A percentile compares a stretch with the other conserved stretches of the same genome.
phyloP scores from a whole-genome alignment of 345 rosid genomes.

The Eucalyptus tenuipes region DNA sequence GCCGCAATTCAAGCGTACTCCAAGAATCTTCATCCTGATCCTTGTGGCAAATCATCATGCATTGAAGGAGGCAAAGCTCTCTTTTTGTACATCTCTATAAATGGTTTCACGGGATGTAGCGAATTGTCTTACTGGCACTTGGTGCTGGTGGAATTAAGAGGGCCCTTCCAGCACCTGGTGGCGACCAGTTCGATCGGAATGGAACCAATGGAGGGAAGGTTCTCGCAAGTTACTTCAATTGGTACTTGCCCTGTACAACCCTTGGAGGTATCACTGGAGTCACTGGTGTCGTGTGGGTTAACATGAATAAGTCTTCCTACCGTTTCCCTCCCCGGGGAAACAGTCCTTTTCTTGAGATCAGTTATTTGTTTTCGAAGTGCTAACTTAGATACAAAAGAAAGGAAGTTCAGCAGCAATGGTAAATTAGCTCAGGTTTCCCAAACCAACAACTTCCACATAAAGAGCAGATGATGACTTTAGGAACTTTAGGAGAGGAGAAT shows the following conservation, averaged over 20 bases:
- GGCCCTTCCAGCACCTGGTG: slow-evolving; percentile 2
- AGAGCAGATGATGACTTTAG: neutral
- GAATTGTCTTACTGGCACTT: neutral
- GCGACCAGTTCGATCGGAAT: slow-evolving; percentile 1
- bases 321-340: neutral
- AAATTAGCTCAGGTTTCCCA: neutral
- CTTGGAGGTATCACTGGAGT: neutral
- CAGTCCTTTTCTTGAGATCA: neutral
- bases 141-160: slow-evolving; percentile 2
- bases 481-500: neutral
- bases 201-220: neutral
- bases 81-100: neutral
- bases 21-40: neutral
- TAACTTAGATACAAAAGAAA: neutral
- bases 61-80: neutral
- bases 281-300: neutral
- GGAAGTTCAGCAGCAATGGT: neutral
- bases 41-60: neutral
- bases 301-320: neutral
- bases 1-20: slow-evolving; percentile 7
- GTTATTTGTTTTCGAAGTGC: neutral
- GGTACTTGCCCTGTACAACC: neutral
- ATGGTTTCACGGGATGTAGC: too few relatives aligned
- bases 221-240: neutral
- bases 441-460: neutral